Evolutionary conservation across 1,284 basidiomycete genomes (phyloP).

Genomic region (Melampsora americana): DNA sequence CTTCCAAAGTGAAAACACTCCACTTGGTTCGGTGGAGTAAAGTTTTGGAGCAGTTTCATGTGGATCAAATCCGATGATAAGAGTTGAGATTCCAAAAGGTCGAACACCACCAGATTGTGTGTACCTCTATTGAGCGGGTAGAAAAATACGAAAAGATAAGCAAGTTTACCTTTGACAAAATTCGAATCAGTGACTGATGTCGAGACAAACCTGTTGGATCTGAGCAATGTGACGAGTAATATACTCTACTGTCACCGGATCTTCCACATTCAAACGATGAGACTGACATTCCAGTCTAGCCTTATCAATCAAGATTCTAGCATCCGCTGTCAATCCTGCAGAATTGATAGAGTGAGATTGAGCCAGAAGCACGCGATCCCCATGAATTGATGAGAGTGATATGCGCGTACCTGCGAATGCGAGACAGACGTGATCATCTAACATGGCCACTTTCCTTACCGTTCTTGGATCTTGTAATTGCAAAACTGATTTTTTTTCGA

Average conservation of each 20-base stretch:
- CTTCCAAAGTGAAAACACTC: conserved; percentile 99
- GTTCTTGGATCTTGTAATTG: conserved; percentile 98
- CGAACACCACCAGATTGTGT: conserved; percentile 98
- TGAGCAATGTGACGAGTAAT: conserved; percentile 97
- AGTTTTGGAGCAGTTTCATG: conserved; percentile 80
- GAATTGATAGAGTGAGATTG: neutral
- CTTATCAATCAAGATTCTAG: conserved; percentile 95
- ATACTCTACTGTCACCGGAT: conserved; percentile 96
- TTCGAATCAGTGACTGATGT: conserved; percentile 11
- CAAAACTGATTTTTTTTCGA: conserved; percentile 96
- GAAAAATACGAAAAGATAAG: conserved; percentile 14
- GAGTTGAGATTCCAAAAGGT: conserved; percentile 94
- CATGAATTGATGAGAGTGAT: neutral
- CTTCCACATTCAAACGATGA: conserved; percentile 94
- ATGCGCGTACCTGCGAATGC: conserved; percentile 81
- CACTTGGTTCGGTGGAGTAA: conserved; percentile 96
- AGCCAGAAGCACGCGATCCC: conserved; percentile 31
- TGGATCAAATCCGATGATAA: conserved; percentile 96
- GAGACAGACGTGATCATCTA: conserved; percentile 95
- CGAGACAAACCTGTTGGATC: conserved; percentile 77
- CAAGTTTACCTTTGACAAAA: neutral
- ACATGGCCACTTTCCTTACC: conserved; percentile 95
- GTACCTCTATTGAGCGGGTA: conserved; percentile 65
- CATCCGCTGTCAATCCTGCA: conserved; percentile 91
- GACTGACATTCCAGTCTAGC: conserved; percentile 97